Evolutionary conservation across 225 moss, liverwort and hornwort genomes (phyloP), one percentile per base, ranked within the genome.

Genomic region (Thuidium tamariscinum): DNA sequence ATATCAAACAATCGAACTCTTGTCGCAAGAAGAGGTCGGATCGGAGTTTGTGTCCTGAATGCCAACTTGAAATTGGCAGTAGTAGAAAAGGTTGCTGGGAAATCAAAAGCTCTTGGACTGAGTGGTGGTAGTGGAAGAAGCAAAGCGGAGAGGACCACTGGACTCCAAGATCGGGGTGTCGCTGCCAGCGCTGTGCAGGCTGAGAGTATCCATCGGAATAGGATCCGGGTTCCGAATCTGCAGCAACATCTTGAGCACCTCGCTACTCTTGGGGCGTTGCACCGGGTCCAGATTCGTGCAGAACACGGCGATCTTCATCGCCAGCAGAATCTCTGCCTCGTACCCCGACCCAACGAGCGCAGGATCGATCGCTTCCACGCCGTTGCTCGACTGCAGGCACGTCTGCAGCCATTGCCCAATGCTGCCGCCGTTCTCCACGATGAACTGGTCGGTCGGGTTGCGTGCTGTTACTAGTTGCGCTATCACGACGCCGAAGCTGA

Each of bases 221-320:
- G 30, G 36, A 41, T 90, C 88, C 18, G 93, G 91, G 63, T 91
- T 93, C 61, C 90, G 94, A 79, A 97, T 96, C 71, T 94, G 95
- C 71, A 82, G 44, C 56, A 97, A 90, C 97, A 97, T 96, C 75
- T 91, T 82, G 18, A 94, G 91, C 48, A 92, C 93, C 10, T 97
- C 93, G 56, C 87, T 89, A 89, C 97, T 97, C 26, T 87, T 84
- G 23, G 97, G 97, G 15, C 97, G 89, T 37, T 90, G 93, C 36
- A n/a, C 65, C 0, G 97, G 93, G 34, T 89, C 89, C 7, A 48
- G 17, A n/a, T 73, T 81, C 9, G 96, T 95, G 91, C 97, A 97
- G 83, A 96, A 97, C 16, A 93, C 95, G 34, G 95, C 94, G 51
- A 97, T 90, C 84, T 95, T 96, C 95, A 96, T 93, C 39, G 94